Evolutionary conservation across 1,139 yeast species (phyloP), one percentile per base, ranked within the genome.

Genomic region (Wickerhamiella pararugosa): DNA sequence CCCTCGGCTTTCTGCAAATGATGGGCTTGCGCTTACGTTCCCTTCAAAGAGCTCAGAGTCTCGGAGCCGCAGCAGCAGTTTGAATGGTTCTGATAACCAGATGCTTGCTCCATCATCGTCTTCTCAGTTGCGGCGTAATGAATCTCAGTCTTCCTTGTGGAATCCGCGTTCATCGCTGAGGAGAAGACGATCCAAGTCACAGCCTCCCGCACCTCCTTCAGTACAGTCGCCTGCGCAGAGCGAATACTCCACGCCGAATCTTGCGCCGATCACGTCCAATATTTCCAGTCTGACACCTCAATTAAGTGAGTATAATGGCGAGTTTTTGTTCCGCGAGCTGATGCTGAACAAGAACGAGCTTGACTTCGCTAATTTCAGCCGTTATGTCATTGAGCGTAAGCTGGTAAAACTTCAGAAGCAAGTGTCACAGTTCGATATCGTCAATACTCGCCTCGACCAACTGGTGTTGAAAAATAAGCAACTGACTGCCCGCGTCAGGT

Each of bases 261-360:
- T 15, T 15, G 21, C 21, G 21, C 21, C 21, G 4, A 15, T 15
- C 4, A 15, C 21, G 4, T 15, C 21, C 21, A 15, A 15, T 15
- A 15, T 15, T 4, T 15, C 21, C 21, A 15, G 21, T 15, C 21
- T 15, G 3, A 15, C 21, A 15, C 21, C 21, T 15, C 21, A 15
- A 15, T 15, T 15, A 15, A 15, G 21, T 15, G 21, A 15, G 21
- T 15, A 15, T 15, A 15, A 36, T 11, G 45, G 43, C 9, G 47
- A 49, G 21, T 47, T 45, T 43, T 76, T 71, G 50, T 73, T 71
- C 44, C 60, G 86, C 45, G 81, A 79, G 49, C 60, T 78, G 29
- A 56, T 78, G 41, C 62, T 79, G 34, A 55, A 70, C 45, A 69
- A 70, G 44, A 79, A 78, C 53, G 87, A 79, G 54, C 62, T 76